Conservation (phyloP, 2,329 filamentous ascomycete species). For the Cladosporium sp. region DNA sequence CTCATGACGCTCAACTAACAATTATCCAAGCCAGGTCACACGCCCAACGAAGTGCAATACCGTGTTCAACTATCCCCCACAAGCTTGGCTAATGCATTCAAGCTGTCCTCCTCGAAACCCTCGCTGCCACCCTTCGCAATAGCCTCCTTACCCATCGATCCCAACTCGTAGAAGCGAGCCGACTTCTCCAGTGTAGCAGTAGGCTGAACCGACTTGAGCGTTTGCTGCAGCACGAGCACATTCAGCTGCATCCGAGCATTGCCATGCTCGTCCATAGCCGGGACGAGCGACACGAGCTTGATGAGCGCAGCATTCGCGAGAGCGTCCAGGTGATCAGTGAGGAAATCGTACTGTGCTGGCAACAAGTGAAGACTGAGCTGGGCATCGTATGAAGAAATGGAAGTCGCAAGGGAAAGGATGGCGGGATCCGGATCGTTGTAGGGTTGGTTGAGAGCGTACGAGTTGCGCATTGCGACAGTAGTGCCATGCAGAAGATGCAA, state of each 20-base stretch:
- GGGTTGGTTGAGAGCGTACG: slow-evolving; percentile 60
- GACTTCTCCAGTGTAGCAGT: slow-evolving; percentile 61
- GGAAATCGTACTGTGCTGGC: slow-evolving; percentile 62
- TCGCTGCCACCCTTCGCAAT: slow-evolving; percentile 33
- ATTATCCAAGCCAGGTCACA: no score
- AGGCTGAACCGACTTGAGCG: slow-evolving; percentile 80
- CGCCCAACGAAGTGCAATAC: not conserved
- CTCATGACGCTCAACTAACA: no score
- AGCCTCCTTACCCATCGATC: slow-evolving; percentile 51
- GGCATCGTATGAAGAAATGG: slow-evolving; percentile 83
- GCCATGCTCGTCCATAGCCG: slow-evolving; percentile 79
- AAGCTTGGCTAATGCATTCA: slow-evolving; percentile 40
- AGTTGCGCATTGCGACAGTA: slow-evolving; percentile 46
- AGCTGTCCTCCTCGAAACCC: slow-evolving; percentile 35
- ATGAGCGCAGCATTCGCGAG: slow-evolving; percentile 79
- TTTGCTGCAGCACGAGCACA: slow-evolving; percentile 91
- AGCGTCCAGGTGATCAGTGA: slow-evolving; percentile 69
- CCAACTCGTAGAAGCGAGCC: slow-evolving; percentile 66
- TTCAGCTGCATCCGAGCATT: slow-evolving; percentile 88
- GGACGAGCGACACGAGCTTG: slow-evolving; percentile 62
- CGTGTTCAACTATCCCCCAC: not conserved
- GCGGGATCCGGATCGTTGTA: slow-evolving; percentile 73
- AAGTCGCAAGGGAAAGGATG: slow-evolving; percentile 77
- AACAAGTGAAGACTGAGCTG: slow-evolving; percentile 71
- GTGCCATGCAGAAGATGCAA: slow-evolving; percentile 82